Conservation (phyloP, 169 alveolate species). For the Eimeria necatrix region DNA sequence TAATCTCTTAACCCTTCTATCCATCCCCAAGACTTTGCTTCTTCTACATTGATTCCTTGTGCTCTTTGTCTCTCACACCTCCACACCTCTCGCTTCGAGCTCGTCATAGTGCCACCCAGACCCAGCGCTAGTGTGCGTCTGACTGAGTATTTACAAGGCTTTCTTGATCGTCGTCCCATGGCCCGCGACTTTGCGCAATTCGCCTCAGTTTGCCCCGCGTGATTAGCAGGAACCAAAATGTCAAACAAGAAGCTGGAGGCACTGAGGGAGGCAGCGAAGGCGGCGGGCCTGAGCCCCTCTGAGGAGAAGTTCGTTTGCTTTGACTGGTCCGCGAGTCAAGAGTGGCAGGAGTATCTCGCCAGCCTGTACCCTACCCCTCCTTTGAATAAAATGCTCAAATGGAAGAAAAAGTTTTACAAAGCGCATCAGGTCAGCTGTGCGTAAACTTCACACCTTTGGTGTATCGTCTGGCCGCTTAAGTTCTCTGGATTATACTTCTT, state of each 20-base stretch:
- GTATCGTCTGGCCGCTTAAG: neutral
- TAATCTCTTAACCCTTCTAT: no score
- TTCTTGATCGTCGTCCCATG: no score
- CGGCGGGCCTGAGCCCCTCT: constrained; percentile 32
- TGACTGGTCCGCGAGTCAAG: constrained; percentile 60
- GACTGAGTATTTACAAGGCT: no score
- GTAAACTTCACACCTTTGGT: neutral
- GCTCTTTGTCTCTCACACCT: no score
- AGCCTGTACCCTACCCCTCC: constrained; percentile 73
- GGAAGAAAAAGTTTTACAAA: constrained; percentile 76
- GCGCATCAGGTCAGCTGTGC: constrained; percentile 29
- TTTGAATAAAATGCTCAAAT: constrained; percentile 39
- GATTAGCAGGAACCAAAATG: neutral
- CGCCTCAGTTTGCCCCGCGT: no score
- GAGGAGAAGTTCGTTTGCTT: constrained; percentile 37
- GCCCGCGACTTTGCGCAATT: no score
- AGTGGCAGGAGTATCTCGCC: constrained; percentile 63
- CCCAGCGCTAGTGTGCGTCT: no score
- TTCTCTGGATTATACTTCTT: neutral
- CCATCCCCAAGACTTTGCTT: no score
- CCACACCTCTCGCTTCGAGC: no score
- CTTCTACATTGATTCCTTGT: no score
- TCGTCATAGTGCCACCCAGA: no score
- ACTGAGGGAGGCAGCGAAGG: constrained; percentile 4
- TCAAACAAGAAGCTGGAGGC: neutral